Evolutionary conservation across 495 filamentous ascomycete genomes (phyloP).

Genomic region (Penicillium cataractarum): DNA sequence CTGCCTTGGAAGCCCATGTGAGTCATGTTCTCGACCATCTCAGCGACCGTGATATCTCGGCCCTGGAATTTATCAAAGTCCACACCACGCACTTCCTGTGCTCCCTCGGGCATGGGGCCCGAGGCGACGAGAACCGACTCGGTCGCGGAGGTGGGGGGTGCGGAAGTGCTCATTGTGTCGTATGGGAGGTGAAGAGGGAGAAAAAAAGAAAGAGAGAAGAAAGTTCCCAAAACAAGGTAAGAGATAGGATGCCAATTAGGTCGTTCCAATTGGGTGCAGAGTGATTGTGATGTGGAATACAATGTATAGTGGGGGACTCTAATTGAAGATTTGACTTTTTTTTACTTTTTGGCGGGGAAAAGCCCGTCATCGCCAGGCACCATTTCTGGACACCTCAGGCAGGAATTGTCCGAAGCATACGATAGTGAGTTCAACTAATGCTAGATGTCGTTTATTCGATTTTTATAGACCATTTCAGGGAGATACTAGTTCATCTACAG

Average conservation of each 20-base stretch:
- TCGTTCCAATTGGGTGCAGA: background rate
- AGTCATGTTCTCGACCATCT: constrained; percentile 80
- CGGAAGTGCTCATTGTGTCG: constrained; percentile 27
- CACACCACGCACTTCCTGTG: constrained; percentile 77
- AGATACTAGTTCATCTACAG: no score
- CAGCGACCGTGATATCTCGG: constrained; percentile 77
- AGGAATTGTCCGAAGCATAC: background rate
- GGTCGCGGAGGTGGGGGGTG: constrained; percentile 67
- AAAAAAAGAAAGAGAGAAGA: no score
- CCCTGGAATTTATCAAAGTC: constrained; percentile 84
- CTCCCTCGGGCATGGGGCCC: constrained; percentile 73
- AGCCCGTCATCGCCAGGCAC: constrained; percentile 10
- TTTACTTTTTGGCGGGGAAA: constrained; percentile 6
- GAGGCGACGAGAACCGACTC: constrained; percentile 90
- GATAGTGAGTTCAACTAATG: background rate
- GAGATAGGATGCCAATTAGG: background rate
- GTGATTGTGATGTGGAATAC: background rate
- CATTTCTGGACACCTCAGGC: background rate
- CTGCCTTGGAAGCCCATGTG: constrained; percentile 92
- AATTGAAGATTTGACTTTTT: background rate
- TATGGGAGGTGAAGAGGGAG: background rate
- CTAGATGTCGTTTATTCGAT: background rate
- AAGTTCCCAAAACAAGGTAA: background rate
- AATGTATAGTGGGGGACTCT: background rate
- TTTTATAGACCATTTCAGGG: background rate